Conservation (phyloP, 345 rosid species). For the Excoecaria agallocha region DNA sequence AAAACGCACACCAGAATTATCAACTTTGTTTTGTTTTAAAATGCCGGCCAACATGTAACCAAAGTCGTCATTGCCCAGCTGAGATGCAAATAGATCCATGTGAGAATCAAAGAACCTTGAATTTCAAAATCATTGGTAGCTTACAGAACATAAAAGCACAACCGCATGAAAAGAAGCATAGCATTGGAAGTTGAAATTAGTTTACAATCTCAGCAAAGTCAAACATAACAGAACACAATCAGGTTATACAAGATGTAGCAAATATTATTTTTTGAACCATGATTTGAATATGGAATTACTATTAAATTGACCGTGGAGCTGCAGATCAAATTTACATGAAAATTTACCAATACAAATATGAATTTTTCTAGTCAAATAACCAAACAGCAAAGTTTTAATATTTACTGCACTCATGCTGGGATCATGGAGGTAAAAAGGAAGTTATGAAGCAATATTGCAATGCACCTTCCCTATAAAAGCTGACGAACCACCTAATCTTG, state of each 20-base stretch:
- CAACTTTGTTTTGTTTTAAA: conserved; percentile 69
- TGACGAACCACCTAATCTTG: conserved; percentile 88
- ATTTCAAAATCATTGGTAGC: neutral
- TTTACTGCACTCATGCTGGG: neutral
- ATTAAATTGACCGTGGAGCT: neutral
- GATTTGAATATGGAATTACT: neutral
- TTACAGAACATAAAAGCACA: neutral
- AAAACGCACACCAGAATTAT: conserved; percentile 75
- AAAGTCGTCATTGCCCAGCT: conserved; percentile 89
- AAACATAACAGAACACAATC: neutral
- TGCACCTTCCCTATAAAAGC: conserved; percentile 96
- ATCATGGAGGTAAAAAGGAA: neutral
- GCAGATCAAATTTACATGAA: neutral
- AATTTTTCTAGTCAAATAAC: neutral
- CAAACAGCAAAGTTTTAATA: neutral
- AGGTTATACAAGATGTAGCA: neutral
- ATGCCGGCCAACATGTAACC: conserved; percentile 86
- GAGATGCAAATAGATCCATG: conserved; percentile 29
- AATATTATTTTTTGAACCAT: neutral
- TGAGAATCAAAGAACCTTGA: neutral
- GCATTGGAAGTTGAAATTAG: neutral
- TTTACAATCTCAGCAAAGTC: neutral
- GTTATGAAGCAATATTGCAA: conserved; percentile 5
- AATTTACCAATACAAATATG: neutral
- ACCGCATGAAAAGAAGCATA: neutral